Base-by-base conservation (phyloP, 176 grass and related monocot species). In the Zoysia japonica region DNA sequence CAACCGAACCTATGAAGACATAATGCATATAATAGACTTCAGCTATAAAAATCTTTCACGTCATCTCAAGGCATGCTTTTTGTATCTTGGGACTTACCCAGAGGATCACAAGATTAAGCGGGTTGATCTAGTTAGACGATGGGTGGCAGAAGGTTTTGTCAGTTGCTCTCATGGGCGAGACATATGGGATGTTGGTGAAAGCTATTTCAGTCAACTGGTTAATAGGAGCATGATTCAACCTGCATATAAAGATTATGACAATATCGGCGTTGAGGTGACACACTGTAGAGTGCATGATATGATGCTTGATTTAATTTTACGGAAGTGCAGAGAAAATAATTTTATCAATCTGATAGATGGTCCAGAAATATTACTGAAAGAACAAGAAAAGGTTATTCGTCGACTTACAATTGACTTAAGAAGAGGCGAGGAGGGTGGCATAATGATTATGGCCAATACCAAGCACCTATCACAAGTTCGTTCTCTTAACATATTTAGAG, bases 91-190 rank as follows among this genome's bases (percentile, higher is more conserved):
- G 41, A 39, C 72, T 17, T 89, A 85, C 2, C 88, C 83, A 3
- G 80, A 73, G 40, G 68, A 73, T 51, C 50, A 61, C 13, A 1
- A 9, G 6, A 67, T 90, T 19, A 39, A 15, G 0, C 45, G 15
- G 7, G 50, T 15, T 39, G 77, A 74, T 12, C 52, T 90, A 3
- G 76, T 83, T 37, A 61, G 71, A 42, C 13, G 70, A 44, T 90
- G 78, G 83, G 76, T 89, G 0, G 83, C 78, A 19, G 87, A 85
- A 85, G 82, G 77, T 38, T 85, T 89, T 43, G 70, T 89, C 20
- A 53, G 56, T 72, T 60, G 2, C 7, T 51, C 47, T 1, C 3
- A 28, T 0, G 42, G 71, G 7, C 39, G 37, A 11, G 84, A 74
- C 19, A 7, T 48, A 51, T 72, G 76, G 63, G 28, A 55, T 11